Base-by-base conservation (phyloP, 2,329 filamentous ascomycete species). In the Cadophora gregata region DNA sequence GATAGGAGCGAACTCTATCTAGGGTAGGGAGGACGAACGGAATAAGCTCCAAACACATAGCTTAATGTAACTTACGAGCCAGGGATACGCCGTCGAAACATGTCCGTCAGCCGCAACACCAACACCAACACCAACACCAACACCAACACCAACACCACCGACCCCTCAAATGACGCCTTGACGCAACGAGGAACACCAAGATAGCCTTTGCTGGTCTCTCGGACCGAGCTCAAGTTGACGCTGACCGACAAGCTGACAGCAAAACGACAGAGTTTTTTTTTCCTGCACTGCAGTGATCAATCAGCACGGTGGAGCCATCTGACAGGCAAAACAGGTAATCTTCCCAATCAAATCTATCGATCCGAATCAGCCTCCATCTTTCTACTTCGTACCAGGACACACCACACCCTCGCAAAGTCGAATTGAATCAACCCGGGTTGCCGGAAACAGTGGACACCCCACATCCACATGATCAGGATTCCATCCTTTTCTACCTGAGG, bases 81-180 rank as follows among this genome's bases (percentile, higher is more conserved):
- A 53, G 50, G 51, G 19, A 33, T 31, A 21, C 31, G n/a, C 19
- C 19, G 31, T n/a, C 53, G n/a, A 24, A 38, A 56, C 19, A 24
- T 1, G 12, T 19, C 51, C 16, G n/a, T 56, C 53, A 56, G 53
- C 53, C 53, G 53, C 53, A 33, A 56, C 19, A 24, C 42, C 38
- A 25, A 24, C 53, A 21, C 53, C n/a, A 36, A n/a, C n/a, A 36
- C 48, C 25, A 29, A 51, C 24, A 27, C 47, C 47, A 25, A 12
- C 47, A 50, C 21, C 47, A 24, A 25, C 21, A 27, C 24, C 7
- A 25, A 24, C 53, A 21, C 53, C n/a, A 36, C 29, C 2, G 24
- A 33, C 53, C 53, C 31, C 31, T 36, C 53, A 36, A 56, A 56
- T 56, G 16, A 36, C 53, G 53, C 53, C 53, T 56, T 56, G 53